Base-by-base conservation (phyloP, 225 moss, liverwort and hornwort genomes). In the Ulota crispa region DNA sequence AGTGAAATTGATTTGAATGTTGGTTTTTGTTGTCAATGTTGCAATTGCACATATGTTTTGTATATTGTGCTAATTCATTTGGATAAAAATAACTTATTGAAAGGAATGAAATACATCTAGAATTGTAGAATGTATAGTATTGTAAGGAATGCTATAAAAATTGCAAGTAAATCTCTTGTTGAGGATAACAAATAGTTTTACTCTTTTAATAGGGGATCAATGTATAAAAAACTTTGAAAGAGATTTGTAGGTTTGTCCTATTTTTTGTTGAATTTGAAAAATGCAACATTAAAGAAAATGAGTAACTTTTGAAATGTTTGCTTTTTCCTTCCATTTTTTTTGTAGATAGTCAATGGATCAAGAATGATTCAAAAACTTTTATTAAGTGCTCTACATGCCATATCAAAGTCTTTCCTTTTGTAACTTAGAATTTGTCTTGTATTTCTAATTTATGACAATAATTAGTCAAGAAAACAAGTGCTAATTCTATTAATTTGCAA, bases 121-220 rank as follows among this genome's bases (percentile, higher is more conserved):
- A 77, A 52, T 18, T 50, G 2, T 0, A n/a, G 16, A 0, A 9
- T 0, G 0, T 6, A 24, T 5, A 9, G 15, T 0, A 31, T n/a
- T 1, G 3, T 0, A 0, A 3, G 24, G 24, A 1, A 18, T 9
- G 18, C 5, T 5, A 34, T 4, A 0, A 10, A 9, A n/a, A 23
- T 0, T 32, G n/a, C 2, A 64, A 1, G 14, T 32, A 13, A 59
- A 27, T 10, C 4, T 12, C 24, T 59, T 59, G 11, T 26, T 6
- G 0, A n/a, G 3, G 10, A 16, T 18, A 15, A 1, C 4, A 50
- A 12, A 4, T 50, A 15, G 16, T 50, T 50, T 50, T 50, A 50
- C 16, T 50, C 5, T 5, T 1, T 50, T 1, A 5, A 5, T 50
- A n/a, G 50, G 4, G 3, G 3, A 16, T 4, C 50, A 50, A 50